phyloP scores from a whole-genome alignment of 345 rosid genomes.

The Citrus mangshanensis region DNA sequence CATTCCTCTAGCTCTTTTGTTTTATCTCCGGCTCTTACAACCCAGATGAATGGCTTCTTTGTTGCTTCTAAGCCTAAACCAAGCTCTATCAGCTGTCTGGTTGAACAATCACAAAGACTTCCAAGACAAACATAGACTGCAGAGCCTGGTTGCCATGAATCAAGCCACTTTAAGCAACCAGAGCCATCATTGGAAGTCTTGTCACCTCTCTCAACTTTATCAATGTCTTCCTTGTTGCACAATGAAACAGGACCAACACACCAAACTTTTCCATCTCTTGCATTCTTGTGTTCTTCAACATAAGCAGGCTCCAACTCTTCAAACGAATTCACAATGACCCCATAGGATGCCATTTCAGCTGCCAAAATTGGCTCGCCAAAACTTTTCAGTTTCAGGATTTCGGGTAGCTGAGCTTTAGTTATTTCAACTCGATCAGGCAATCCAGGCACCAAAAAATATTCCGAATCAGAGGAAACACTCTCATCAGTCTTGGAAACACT shows the following conservation, averaged over 20 bases:
- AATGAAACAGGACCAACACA: neutral
- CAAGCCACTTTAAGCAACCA: neutral
- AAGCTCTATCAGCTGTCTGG: neutral
- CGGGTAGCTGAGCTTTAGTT: neutral
- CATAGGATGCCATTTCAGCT: neutral
- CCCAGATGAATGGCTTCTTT: neutral
- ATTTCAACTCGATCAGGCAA: neutral
- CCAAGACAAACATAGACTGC: neutral
- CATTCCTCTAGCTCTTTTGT: neutral
- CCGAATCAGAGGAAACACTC: neutral
- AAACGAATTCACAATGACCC: neutral
- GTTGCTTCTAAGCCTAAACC: conserved; percentile 3
- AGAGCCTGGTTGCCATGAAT: neutral
- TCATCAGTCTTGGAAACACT: neutral
- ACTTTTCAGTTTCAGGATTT: neutral
- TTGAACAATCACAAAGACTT: neutral
- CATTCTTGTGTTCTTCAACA: neutral
- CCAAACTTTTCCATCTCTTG: neutral
- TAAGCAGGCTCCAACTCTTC: neutral
- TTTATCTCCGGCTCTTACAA: neutral
- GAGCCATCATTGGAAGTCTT: neutral
- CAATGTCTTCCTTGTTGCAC: neutral
- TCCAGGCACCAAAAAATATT: neutral
- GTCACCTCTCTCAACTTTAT: neutral
- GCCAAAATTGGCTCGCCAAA: neutral